Percentiles rank a stretch among this genome's conserved stretches.
Conservation (phyloP, 164 flowering plant species). For the Berberis vulgaris region DNA sequence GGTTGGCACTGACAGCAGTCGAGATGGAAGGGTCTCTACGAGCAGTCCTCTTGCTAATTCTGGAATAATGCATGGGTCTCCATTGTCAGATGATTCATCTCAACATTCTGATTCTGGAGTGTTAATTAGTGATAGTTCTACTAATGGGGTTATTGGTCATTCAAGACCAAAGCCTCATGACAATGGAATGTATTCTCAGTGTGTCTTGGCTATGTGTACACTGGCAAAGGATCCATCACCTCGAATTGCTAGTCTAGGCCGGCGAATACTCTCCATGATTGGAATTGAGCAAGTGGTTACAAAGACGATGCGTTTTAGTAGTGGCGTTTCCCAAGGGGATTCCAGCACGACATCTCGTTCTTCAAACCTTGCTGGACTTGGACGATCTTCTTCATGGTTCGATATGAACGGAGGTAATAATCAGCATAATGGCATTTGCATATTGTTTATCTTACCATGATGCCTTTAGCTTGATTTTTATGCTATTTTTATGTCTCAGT, state of each 20-base stretch:
- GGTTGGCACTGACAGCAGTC: conserved; percentile 53
- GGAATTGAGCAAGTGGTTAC: conserved; percentile 87
- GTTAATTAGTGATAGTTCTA: conserved; percentile 37
- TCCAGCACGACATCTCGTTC: conserved; percentile 24
- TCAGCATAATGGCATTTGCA: not conserved
- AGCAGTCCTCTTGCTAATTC: conserved; percentile 80
- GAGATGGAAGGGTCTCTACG: conserved; percentile 71
- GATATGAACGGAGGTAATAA: conserved; percentile 79
- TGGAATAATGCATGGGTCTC: conserved; percentile 91
- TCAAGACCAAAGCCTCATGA: conserved; percentile 52
- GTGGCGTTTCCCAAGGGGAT: conserved; percentile 42
- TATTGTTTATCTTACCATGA: not conserved
- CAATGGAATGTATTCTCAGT: conserved; percentile 65
- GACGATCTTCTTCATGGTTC: conserved; percentile 93
- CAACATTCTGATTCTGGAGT: conserved; percentile 80
- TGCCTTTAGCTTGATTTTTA: not conserved
- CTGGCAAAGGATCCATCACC: conserved; percentile 96
- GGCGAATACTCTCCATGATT: conserved; percentile 69
- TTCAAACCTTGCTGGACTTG: conserved; percentile 58
- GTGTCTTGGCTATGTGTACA: conserved; percentile 70
- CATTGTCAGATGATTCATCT: conserved; percentile 93
- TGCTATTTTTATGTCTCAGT: not conserved
- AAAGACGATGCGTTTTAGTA: conserved; percentile 36
- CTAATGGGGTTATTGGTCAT: conserved; percentile 56
- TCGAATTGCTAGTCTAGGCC: conserved; percentile 73